Evolutionary conservation across 2,329 filamentous ascomycete genomes (phyloP), one percentile per base, ranked within the genome.

Genomic region (Chrysoporthe austroafricana): DNA sequence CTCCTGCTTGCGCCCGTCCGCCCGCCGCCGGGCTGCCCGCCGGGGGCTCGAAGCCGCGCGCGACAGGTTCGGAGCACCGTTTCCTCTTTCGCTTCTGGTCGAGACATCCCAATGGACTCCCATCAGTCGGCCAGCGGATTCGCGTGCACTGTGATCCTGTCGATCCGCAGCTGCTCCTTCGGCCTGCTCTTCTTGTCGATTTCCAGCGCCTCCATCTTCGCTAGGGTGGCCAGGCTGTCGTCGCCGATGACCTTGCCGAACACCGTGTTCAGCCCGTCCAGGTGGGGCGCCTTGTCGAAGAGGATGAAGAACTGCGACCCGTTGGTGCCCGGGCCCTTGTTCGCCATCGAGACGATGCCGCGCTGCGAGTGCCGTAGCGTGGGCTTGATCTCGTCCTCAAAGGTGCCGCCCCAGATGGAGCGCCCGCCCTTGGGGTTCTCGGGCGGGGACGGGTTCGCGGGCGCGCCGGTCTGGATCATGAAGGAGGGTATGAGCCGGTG

Each of bases 201-300:
- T 70, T 89, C 86, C 26, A 92, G 78, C 32, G 80, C 84, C 81
- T 96, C 92, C 74, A 96, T 84, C 77, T 87, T 89, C 66, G 89
- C 87, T 73, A 96, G 79, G 5, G 90, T 91, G 46, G 83, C 86
- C 60, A 89, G 74, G 66, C 86, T 85, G 57, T 89, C 88, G 72
- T 90, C 89, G 48, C 86, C 89, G 66, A 90, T 83, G 44, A 95
- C 83, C 77, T 90, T 89, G 13, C 92, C 92, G 79, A 96, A 95
- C 1, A 95, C 90, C 0, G 92, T 94, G 76, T 96, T 96, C 76
- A 93, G 86, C 4, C 92, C 92, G 77, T 96, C 93, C 54, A 96
- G 82, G 79, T 96, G 93, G 48, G 91, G 87, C 36, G 92, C 91
- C 72, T 91, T 88, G 69, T 91, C 91, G 73, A 94, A 91, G 1